These are phyloP conservation scores for Rhodamnia argentea DNA, from an alignment of 345 rosid species.

Conservation along the genomic window DNA sequence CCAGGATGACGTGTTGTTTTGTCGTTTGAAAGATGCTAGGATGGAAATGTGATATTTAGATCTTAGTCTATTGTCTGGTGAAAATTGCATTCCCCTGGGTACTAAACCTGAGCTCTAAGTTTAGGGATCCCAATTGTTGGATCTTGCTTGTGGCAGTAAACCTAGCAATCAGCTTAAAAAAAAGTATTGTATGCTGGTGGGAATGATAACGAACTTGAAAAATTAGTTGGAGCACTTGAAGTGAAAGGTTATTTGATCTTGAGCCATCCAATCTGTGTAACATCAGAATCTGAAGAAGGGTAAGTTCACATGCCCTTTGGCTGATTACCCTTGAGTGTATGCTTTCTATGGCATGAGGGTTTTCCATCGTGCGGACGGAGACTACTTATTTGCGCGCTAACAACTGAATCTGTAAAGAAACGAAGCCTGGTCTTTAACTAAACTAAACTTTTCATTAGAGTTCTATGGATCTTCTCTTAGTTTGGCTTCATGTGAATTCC, in stretches of 20 bases:
- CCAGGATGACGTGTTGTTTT: background rate
- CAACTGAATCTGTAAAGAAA: background rate
- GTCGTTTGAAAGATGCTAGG: background rate
- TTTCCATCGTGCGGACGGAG: background rate
- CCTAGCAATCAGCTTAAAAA: slow-evolving; percentile 3
- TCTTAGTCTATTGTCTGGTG: background rate
- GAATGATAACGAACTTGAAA: slow-evolving; percentile 18
- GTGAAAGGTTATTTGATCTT: slow-evolving; percentile 23
- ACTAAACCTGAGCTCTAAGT: background rate
- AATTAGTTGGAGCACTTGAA: slow-evolving; percentile 26
- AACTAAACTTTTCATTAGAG: background rate
- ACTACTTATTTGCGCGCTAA: background rate
- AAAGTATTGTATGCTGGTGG: slow-evolving; percentile 24
- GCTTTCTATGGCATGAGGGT: background rate
- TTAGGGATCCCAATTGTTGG: slow-evolving; percentile 24
- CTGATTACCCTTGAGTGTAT: background rate
- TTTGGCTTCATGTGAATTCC: slow-evolving; percentile 10
- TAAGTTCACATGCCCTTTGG: background rate
- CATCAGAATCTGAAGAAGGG: background rate
- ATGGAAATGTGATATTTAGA: background rate
- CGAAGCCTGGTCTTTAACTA: background rate
- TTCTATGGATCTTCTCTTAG: background rate
- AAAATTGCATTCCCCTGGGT: background rate
- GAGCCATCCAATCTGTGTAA: background rate
- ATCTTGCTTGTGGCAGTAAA: background rate